Base-by-base conservation (phyloP, 768 basidiomycete species). In the Phylloporus scabripes region DNA sequence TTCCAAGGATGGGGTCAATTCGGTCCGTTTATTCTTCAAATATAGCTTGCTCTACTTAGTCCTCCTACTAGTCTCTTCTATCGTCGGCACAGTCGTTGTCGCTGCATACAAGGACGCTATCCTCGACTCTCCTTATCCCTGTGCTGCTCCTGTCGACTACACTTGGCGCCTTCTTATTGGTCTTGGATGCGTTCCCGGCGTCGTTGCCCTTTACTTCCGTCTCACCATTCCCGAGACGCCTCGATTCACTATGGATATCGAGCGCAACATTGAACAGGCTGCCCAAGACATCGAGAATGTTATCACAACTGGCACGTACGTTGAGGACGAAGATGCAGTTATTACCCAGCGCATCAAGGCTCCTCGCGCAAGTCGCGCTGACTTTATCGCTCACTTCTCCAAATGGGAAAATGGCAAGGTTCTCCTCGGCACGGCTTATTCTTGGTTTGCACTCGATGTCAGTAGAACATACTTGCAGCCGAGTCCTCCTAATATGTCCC, bases 191-290 rank as follows among this genome's bases (percentile, higher is more conserved):
- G 72, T 95, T 43, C 92, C 92, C 29, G 92, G 81, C 48, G 75
- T 74, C 36, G 62, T 92, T 49, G 91, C 89, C 17, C 80, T 93
- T 44, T 93, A 92, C 74, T 93, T 89, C 85, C 88, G 92, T 64
- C 77, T 93, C 29, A 92, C 91, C 21, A 92, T 94, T 60, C 89
- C 92, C 3, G 91, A 93, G 66, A 93, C 91, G 0, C 92, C 92
- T 23, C 88, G 92, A 48, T 83, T 78, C 66, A 95, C 92, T 51
- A 92, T 93, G 86, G 92, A 94, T 73, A 79, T 94, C 51, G 89
- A 92, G 67, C 74, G 77, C 42, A 92, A 93, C 65, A 71, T 94
- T 38, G 72, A 78, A 34, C 87, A 85, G 61, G 92, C 90, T 7
- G 48, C 80, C 1, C 69, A 75, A 26, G 92, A 93, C 58, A 87